A percentile compares a stretch with the other conserved stretches of the same genome.
Evolutionary conservation across 2,329 filamentous ascomycete genomes (phyloP).

Genomic region (Penicillium sp.): DNA sequence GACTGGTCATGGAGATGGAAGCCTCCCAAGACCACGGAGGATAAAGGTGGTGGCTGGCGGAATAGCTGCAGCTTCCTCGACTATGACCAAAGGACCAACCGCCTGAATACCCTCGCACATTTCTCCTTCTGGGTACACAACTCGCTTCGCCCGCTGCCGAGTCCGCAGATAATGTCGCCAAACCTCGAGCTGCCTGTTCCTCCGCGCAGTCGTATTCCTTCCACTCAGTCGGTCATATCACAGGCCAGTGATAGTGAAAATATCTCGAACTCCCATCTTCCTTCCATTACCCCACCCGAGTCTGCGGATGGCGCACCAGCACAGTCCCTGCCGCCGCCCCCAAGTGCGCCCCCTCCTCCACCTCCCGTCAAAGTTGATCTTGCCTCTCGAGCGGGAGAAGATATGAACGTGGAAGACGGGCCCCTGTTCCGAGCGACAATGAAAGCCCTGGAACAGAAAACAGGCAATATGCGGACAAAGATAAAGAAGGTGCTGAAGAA

Average conservation of each 20-base stretch:
- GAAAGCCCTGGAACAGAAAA: constrained; percentile 95
- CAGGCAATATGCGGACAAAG: constrained; percentile 85
- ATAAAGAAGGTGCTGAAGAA: constrained; percentile 97
- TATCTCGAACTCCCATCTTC: constrained; percentile 38
- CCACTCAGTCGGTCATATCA: constrained; percentile 82
- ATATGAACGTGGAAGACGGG: constrained; percentile 86
- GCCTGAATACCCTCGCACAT: constrained; percentile 82
- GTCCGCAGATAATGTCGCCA: constrained; percentile 69
- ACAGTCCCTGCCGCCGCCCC: constrained; percentile 23
- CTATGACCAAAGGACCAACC: constrained; percentile 91
- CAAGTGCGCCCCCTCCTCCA: constrained; percentile 31
- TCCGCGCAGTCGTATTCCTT: constrained; percentile 80
- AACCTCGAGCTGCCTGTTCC: constrained; percentile 74
- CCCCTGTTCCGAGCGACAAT: constrained; percentile 96
- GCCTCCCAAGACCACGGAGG: constrained; percentile 79
- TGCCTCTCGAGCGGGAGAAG: constrained; percentile 81
- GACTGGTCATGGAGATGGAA: constrained; percentile 98
- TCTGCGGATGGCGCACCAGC: constrained; percentile 28
- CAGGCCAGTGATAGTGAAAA: constrained; percentile 73
- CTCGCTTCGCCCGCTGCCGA: constrained; percentile 45
- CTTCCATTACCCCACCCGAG: constrained; percentile 37
- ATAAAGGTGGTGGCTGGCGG: constrained; percentile 89
- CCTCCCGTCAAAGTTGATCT: constrained; percentile 78
- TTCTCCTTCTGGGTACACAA: constrained; percentile 96
- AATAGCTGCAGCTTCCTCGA: constrained; percentile 97